phyloP scores from a whole-genome alignment of 2,329 filamentous ascomycete genomes.

The Pseudohalonectria lignicola region DNA sequence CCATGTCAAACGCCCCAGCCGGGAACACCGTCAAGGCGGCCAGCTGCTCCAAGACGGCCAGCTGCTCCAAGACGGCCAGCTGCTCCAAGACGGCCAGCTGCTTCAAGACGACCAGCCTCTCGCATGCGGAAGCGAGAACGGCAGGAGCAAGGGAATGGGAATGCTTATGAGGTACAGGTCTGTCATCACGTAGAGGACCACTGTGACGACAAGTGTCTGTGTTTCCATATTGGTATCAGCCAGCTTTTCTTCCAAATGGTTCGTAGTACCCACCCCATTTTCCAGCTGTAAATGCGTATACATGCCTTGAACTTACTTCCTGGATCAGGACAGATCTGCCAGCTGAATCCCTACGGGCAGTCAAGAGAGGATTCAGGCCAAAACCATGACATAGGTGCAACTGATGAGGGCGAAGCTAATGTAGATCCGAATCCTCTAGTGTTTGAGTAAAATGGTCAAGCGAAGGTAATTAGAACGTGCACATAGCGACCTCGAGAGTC shows the following conservation, averaged over 20 bases:
- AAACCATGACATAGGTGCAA: conserved; percentile 18
- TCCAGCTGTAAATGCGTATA: no score
- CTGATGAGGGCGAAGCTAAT: conserved; percentile 22
- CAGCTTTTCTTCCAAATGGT: no score
- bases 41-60: no score
- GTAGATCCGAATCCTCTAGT: conserved; percentile 16
- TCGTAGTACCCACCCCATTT: no score
- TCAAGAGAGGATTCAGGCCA: conserved; percentile 21
- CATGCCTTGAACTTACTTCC: conserved; percentile 24
- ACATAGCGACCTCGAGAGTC: conserved; percentile 16
- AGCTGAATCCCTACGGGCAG: no score
- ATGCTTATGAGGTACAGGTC: conserved; percentile 28
- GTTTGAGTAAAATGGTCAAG: conserved; percentile 16
- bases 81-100: no score
- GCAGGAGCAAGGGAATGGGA: conserved; percentile 39
- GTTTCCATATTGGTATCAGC: no score
- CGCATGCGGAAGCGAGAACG: no score
- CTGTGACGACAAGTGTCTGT: conserved; percentile 22
- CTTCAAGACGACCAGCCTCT: no score
- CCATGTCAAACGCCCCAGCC: no score
- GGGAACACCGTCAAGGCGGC: no score
- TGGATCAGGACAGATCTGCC: conserved; percentile 30
- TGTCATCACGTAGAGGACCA: conserved; percentile 25
- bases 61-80: no score
- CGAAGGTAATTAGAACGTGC: conserved; percentile 18